Evolutionary conservation across 495 filamentous ascomycete species (phyloP).

Genomic region (Lichenothelia convexa): DNA sequence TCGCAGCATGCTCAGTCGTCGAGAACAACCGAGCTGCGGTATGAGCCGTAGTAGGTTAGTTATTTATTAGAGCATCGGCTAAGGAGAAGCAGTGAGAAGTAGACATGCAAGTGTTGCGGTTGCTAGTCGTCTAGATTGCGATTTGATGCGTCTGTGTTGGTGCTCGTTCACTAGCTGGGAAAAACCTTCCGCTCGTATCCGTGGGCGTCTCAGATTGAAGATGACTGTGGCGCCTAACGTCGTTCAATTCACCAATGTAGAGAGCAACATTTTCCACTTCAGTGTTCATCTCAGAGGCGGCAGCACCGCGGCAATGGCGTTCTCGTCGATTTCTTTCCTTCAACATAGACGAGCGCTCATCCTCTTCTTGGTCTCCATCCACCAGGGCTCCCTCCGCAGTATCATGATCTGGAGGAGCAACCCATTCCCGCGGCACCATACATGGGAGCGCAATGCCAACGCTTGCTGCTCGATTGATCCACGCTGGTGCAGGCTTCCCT

Average conservation of each 20-base stretch:
- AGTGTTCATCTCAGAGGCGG: too few relatives aligned
- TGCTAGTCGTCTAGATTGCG: too few relatives aligned
- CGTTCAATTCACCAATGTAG: too few relatives aligned
- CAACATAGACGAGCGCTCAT: slow-evolving; percentile 39
- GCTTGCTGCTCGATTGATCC: slow-evolving; percentile 61
- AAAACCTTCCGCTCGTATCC: slow-evolving; percentile 14
- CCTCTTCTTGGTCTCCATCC: slow-evolving; percentile 32
- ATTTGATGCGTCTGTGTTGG: slow-evolving; percentile 11
- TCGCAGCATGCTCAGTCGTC: too few relatives aligned
- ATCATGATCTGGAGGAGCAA: slow-evolving; percentile 54
- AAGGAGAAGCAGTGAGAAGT: too few relatives aligned
- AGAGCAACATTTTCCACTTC: too few relatives aligned
- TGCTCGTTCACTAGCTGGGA: slow-evolving; percentile 16
- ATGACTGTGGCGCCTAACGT: neutral
- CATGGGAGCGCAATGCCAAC: slow-evolving; percentile 62
- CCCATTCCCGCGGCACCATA: slow-evolving; percentile 63
- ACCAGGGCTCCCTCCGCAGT: slow-evolving; percentile 50
- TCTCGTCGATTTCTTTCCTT: too few relatives aligned
- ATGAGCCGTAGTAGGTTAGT: too few relatives aligned
- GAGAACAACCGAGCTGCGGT: too few relatives aligned
- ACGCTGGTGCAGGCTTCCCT: slow-evolving; percentile 40
- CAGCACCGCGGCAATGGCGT: too few relatives aligned
- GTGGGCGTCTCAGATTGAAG: neutral
- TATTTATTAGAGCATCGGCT: too few relatives aligned
- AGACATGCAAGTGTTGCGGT: too few relatives aligned